Evolutionary conservation across 1,284 basidiomycete genomes (phyloP).

Genomic region (Takashimella koratensis): DNA sequence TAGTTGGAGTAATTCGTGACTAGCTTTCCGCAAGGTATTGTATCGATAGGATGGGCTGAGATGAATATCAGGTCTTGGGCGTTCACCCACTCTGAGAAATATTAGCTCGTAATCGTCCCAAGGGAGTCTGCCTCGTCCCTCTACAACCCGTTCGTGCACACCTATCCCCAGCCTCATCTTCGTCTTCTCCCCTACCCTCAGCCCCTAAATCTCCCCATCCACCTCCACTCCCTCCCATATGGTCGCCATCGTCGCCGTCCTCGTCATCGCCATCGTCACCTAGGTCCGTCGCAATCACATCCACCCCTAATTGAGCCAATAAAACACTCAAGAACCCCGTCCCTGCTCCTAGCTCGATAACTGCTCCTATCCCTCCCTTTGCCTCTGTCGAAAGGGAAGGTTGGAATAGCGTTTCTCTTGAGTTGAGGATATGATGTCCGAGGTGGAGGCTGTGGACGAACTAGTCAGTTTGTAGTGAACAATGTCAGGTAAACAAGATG

Average conservation of each 20-base stretch:
- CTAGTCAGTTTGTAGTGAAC: not conserved
- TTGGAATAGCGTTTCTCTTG: slow-evolving; percentile 11
- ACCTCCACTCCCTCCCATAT: slow-evolving; percentile 44
- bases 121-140: slow-evolving; percentile 24
- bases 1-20: too few relatives aligned
- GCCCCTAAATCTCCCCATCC: slow-evolving; percentile 4
- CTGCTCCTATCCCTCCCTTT: not conserved
- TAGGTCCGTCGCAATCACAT: slow-evolving; percentile 68
- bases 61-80: too few relatives aligned
- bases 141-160: too few relatives aligned
- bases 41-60: too few relatives aligned
- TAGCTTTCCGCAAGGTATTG: too few relatives aligned
- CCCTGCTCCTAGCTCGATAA: slow-evolving; percentile 48
- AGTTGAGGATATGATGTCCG: slow-evolving; percentile 36
- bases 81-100: slow-evolving; percentile 35
- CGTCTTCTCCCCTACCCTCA: not conserved
- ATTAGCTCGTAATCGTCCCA: slow-evolving; percentile 33
- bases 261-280: slow-evolving; percentile 47
- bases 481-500: too few relatives aligned
- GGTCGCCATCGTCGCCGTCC: slow-evolving; percentile 48
- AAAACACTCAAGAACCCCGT: slow-evolving; percentile 46
- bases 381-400: not conserved
- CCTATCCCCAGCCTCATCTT: too few relatives aligned
- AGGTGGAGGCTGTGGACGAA: slow-evolving; percentile 24
- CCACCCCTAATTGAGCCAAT: slow-evolving; percentile 45